phyloP scores from a whole-genome alignment of 2,329 filamentous ascomycete species.

The Ascocoryne sarcoides region DNA sequence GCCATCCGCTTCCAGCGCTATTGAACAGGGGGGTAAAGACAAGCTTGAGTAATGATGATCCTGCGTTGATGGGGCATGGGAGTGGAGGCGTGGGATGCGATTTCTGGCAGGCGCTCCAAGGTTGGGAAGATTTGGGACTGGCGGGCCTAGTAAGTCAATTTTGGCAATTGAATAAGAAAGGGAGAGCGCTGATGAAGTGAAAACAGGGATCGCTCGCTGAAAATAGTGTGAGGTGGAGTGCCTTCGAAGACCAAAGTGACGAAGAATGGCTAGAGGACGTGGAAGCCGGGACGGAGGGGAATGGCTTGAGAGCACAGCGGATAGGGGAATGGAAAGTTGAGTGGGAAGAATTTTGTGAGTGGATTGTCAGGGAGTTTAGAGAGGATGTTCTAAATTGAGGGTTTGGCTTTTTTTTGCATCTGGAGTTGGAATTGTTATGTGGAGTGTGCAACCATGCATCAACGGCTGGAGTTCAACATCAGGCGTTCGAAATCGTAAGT shows the following conservation, averaged over 20 bases:
- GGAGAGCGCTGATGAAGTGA: not conserved
- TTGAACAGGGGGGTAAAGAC: constrained; percentile 74
- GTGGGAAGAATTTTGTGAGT: constrained; percentile 83
- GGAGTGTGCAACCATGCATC: not conserved
- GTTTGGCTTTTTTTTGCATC: not conserved
- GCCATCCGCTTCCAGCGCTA: constrained; percentile 72
- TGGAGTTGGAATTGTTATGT: not conserved
- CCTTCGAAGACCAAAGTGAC: constrained; percentile 66
- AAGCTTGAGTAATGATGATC: constrained; percentile 81
- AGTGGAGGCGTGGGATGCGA: constrained; percentile 75
- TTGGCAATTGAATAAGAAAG: not conserved
- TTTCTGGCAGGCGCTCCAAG: constrained; percentile 85
- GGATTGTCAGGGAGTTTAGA: constrained; percentile 69
- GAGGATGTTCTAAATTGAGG: not conserved
- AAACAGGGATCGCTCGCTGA: constrained; percentile 52
- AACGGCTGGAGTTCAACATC: not conserved
- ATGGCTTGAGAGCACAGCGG: constrained; percentile 57
- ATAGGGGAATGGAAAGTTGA: constrained; percentile 68
- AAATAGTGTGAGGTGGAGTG: constrained; percentile 82
- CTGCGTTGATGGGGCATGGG: constrained; percentile 77
- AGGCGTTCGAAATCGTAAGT: too few relatives aligned
- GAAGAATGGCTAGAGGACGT: constrained; percentile 67
- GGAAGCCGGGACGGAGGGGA: constrained; percentile 60
- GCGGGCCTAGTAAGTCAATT: constrained; percentile 61
- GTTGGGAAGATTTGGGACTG: constrained; percentile 79